Evolutionary conservation across 495 filamentous ascomycete genomes (phyloP).

Genomic region (Penicillium cataractarum): DNA sequence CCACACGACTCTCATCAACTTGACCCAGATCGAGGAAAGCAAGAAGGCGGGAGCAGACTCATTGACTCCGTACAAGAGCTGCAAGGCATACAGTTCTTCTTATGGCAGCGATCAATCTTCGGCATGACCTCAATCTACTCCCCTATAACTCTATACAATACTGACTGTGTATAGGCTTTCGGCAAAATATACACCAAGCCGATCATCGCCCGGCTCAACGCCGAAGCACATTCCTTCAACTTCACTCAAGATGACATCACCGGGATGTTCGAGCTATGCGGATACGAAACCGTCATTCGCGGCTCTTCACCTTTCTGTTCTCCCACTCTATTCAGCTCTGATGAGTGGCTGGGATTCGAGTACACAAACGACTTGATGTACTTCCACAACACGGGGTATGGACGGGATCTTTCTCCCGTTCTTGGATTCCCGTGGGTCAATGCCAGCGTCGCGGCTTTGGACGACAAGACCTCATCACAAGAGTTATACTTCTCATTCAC

Average conservation of each 20-base stretch:
- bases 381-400: slow-evolving; percentile 32
- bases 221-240: neutral
- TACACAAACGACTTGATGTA: slow-evolving; percentile 30
- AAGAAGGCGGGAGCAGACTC: slow-evolving; percentile 19
- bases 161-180: neutral
- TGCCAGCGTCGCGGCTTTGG: neutral
- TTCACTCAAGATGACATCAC: slow-evolving; percentile 20
- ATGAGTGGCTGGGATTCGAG: slow-evolving; percentile 32
- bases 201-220: neutral
- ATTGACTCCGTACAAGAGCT: slow-evolving; percentile 30
- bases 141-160: neutral
- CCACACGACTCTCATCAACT: slow-evolving; percentile 16
- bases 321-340: slow-evolving; percentile 15
- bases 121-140: slow-evolving; percentile 3
- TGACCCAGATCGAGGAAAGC: slow-evolving; percentile 21
- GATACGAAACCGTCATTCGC: slow-evolving; percentile 33
- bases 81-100: slow-evolving; percentile 25
- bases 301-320: slow-evolving; percentile 30
- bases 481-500: neutral
- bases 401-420: slow-evolving; percentile 14
- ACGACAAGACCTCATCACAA: neutral
- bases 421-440: slow-evolving; percentile 15
- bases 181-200: neutral
- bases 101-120: slow-evolving; percentile 28
- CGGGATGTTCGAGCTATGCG: slow-evolving; percentile 33